Percentiles rank a stretch among this genome's conserved stretches.
phyloP scores from a whole-genome alignment of 2,329 filamentous ascomycete species.

The Exophiala sp. region DNA sequence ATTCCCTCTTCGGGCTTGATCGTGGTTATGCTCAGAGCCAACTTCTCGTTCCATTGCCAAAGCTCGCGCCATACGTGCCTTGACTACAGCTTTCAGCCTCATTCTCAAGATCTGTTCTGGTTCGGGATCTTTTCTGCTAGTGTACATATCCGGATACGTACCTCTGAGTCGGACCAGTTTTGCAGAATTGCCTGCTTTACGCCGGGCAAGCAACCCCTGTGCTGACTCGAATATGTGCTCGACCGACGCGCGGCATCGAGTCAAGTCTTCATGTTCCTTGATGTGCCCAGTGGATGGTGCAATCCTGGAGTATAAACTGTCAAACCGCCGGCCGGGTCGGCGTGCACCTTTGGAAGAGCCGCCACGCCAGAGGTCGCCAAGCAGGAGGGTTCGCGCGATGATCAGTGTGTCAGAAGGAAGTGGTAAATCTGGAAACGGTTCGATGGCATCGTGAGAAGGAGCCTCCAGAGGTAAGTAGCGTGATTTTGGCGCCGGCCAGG shows the following conservation, averaged over 20 bases:
- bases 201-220: neutral
- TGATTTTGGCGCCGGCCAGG: neutral
- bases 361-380: neutral
- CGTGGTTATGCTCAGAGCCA: neutral
- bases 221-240: neutral
- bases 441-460: neutral
- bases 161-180: slow-evolving; percentile 1
- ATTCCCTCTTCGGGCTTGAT: neutral
- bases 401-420: slow-evolving; percentile 7
- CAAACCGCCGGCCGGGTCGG: neutral
- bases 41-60: neutral
- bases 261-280: slow-evolving; percentile 7
- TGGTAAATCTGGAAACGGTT: slow-evolving; percentile 3
- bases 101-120: slow-evolving; percentile 1
- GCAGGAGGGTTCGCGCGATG: slow-evolving; percentile 4
- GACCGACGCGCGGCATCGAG: neutral
- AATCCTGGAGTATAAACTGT: slow-evolving; percentile 4
- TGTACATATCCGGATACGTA: neutral
- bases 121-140: neutral
- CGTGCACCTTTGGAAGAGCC: neutral
- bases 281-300: slow-evolving; percentile 2
- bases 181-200: neutral
- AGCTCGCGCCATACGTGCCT: slow-evolving; percentile 2
- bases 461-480: neutral
- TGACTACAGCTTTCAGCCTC: neutral